These are phyloP conservation scores for Volvox africanus DNA, from an alignment of 139 green algal species.

Conservation along the genomic window DNA sequence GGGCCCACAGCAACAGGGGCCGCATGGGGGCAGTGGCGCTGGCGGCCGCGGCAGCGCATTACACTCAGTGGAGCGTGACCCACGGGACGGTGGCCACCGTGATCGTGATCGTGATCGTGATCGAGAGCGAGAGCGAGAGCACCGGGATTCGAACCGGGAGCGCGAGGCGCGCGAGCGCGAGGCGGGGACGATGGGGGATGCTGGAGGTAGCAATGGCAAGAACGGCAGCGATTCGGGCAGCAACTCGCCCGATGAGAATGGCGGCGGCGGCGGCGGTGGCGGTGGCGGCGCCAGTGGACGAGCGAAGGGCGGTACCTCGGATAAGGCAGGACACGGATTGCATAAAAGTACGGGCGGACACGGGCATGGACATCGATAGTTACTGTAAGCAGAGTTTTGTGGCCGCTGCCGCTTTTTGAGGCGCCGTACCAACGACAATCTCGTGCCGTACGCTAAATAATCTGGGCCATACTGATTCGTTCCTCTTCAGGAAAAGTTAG, in stretches of 20 bases:
- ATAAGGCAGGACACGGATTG: constrained; percentile 4
- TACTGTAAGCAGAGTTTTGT: background rate
- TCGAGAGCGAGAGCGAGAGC: background rate
- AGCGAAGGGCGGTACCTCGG: background rate
- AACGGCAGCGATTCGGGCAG: constrained; percentile 69
- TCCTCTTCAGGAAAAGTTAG: no score
- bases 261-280: background rate
- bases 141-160: background rate
- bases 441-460: background rate
- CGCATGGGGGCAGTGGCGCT: background rate
- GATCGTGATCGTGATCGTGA: background rate
- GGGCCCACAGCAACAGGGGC: background rate
- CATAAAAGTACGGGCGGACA: constrained; percentile 16
- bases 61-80: background rate
- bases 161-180: constrained; percentile 11
- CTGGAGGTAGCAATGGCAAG: constrained; percentile 43
- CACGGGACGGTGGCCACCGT: background rate
- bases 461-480: background rate
- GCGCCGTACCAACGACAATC: background rate
- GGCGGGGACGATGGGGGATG: background rate
- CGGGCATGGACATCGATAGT: constrained; percentile 16
- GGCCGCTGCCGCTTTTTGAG: background rate
- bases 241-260: constrained; percentile 66
- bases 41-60: background rate
- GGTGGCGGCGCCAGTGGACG: background rate